Base-by-base conservation (phyloP, 805 yeast species). In the Kodamaea fukazawae region DNA sequence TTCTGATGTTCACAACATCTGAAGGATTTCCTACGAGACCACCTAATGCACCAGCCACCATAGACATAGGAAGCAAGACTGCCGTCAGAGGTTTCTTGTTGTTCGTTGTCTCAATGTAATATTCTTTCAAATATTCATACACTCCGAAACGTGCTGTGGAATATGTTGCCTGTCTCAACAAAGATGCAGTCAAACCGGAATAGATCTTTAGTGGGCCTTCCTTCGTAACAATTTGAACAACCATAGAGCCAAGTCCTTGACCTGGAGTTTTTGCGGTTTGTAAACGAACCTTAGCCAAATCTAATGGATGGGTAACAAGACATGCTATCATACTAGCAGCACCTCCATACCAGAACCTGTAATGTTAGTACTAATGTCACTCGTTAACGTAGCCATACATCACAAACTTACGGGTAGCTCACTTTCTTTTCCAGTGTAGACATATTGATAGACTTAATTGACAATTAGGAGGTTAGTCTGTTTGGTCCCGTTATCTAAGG, bases 11-110 rank as follows among this genome's bases (percentile, higher is more conserved):
- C 28, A 86, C 88, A 10, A 87, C 83, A 57, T 87, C 96, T 1
- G 93, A 79, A 3, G 96, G 95, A 55, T 87, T 87, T 15, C 96
- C 96, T 2, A 85, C 83, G 15, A 86, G 62, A 7, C 95, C 95
- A 45, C 96, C 96, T 42, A 79, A 61, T 18, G 83, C 85, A 38
- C 96, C 96, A 9, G 90, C 78, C n/a, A 83, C 47, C 93, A 87
- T 86, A 4, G 95, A 86, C 63, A 81, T 73, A 7, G 91, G 88
- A 40, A 87, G 65, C 39, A 87, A 68, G 12, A 76, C 71, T 5
- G 71, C 55, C 40, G 86, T 79, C 4, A 81, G 73, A 4, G 83
- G 84, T 18, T 70, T 65, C 37, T 60, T 60, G 14, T 63, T 66
- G 7, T 60, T 48, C 22, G 74, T 70, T 10, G 60, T 60, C 25